These are phyloP conservation scores for Mycena latifolia DNA, from an alignment of 768 basidiomycete species.

Conservation along the genomic window DNA sequence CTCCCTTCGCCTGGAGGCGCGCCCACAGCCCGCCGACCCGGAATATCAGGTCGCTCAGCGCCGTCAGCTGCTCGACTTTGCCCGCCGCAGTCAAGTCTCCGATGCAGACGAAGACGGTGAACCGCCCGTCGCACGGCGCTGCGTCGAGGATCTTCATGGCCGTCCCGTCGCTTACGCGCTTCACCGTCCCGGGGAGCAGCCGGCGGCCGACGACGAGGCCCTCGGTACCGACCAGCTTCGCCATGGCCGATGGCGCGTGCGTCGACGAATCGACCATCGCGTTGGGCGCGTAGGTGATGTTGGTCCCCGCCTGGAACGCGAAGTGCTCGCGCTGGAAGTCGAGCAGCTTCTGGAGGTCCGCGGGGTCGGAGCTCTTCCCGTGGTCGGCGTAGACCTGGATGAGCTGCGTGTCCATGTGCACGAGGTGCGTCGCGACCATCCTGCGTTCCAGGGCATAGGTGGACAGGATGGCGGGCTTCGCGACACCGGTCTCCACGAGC, in stretches of 20 bases:
- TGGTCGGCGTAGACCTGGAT: slow-evolving; percentile 18
- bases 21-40: background rate
- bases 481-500: slow-evolving; percentile 16
- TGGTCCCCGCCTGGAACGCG: slow-evolving; percentile 28
- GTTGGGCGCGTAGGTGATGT: slow-evolving; percentile 22
- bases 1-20: background rate
- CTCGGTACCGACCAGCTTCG: slow-evolving; percentile 11
- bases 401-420: slow-evolving; percentile 20
- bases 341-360: slow-evolving; percentile 17
- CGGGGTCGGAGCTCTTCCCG: slow-evolving; percentile 22
- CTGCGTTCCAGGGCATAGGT: slow-evolving; percentile 21
- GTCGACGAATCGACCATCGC: slow-evolving; percentile 4
- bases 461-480: slow-evolving; percentile 1
- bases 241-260: slow-evolving; percentile 10
- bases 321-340: slow-evolving; percentile 16
- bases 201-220: slow-evolving; percentile 19
- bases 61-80: background rate
- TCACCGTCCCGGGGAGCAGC: slow-evolving; percentile 10
- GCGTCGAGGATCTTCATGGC: slow-evolving; percentile 4
- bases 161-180: slow-evolving; percentile 14
- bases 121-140: slow-evolving; percentile 18
- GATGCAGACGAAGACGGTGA: slow-evolving; percentile 23
- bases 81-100: slow-evolving; percentile 6
- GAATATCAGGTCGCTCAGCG: background rate
- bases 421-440: slow-evolving; percentile 1